phyloP scores from a whole-genome alignment of 2,329 filamentous ascomycete species.

The Hymenoscyphus scutula region DNA sequence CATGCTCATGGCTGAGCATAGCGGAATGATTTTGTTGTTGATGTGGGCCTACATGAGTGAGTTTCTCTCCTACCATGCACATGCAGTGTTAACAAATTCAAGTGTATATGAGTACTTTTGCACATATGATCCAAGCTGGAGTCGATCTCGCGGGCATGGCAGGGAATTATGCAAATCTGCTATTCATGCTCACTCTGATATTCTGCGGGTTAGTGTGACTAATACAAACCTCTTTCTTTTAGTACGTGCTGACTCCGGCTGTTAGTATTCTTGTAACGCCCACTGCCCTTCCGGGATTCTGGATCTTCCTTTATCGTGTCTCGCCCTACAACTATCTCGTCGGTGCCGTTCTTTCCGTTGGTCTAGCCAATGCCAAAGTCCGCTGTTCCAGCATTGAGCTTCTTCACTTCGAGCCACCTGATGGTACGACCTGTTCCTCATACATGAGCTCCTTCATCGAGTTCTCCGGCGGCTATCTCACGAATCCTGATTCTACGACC shows the following conservation, averaged over 20 bases:
- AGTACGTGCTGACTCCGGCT: background rate
- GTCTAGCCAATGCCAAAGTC: constrained; percentile 66
- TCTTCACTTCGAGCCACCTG: constrained; percentile 61
- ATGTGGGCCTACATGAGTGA: constrained; percentile 64
- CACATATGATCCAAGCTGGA: constrained; percentile 73
- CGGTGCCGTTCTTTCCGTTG: constrained; percentile 66
- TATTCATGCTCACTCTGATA: constrained; percentile 71
- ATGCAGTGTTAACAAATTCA: background rate
- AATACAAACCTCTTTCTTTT: background rate
- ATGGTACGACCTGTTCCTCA: constrained; percentile 54
- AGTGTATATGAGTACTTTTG: constrained; percentile 77
- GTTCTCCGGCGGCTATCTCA: constrained; percentile 52
- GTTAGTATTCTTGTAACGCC: constrained; percentile 65
- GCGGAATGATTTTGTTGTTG: constrained; percentile 76
- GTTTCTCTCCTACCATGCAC: background rate
- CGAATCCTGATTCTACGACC: constrained; percentile 45
- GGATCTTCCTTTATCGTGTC: constrained; percentile 82
- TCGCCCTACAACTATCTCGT: constrained; percentile 83
- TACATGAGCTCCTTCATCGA: constrained; percentile 56
- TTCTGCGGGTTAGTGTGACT: constrained; percentile 54
- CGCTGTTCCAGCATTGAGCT: constrained; percentile 68
- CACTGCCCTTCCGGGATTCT: constrained; percentile 65
- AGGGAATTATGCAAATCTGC: constrained; percentile 72
- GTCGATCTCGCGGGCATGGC: constrained; percentile 73
- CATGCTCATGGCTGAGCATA: constrained; percentile 62